phyloP scores from a whole-genome alignment of 176 grass and related monocot genomes.

The Phyllostachys edulis region DNA sequence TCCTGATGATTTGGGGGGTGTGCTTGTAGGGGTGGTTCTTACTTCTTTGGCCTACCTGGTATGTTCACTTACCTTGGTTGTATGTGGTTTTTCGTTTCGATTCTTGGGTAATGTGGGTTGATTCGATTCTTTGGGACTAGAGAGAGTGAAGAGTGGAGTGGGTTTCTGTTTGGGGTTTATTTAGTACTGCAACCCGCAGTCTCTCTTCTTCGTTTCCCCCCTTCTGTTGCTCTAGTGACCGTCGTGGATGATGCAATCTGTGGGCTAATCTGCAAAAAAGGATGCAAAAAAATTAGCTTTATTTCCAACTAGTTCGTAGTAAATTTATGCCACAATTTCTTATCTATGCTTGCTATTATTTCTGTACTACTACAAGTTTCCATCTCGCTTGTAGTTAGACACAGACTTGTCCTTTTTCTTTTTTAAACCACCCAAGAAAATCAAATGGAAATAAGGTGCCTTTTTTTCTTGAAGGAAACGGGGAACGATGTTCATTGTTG shows the following conservation, averaged over 20 bases:
- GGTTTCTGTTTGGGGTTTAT: constrained; percentile 39
- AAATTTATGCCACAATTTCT: background rate
- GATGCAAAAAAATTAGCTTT: background rate
- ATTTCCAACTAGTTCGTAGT: background rate
- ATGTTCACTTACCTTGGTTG: background rate
- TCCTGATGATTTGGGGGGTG: constrained; percentile 4
- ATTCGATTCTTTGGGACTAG: background rate
- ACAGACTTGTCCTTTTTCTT: background rate
- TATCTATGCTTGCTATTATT: background rate
- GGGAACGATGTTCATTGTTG: background rate
- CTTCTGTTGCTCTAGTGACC: background rate
- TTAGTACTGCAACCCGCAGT: constrained; percentile 19
- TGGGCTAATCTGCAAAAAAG: background rate
- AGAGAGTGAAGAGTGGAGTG: background rate
- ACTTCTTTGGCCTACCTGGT: constrained; percentile 1
- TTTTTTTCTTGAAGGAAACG: constrained; percentile 19
- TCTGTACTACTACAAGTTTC: background rate
- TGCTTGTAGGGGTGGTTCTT: constrained; percentile 11
- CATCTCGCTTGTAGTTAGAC: background rate
- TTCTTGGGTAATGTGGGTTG: constrained; percentile 31
- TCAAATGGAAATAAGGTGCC: background rate
- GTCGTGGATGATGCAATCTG: background rate
- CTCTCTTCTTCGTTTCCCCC: background rate
- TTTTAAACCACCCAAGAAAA: background rate
- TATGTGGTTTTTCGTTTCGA: background rate